Conservation (phyloP, 2,329 filamentous ascomycete genomes). For the Fusarium verrucosum region DNA sequence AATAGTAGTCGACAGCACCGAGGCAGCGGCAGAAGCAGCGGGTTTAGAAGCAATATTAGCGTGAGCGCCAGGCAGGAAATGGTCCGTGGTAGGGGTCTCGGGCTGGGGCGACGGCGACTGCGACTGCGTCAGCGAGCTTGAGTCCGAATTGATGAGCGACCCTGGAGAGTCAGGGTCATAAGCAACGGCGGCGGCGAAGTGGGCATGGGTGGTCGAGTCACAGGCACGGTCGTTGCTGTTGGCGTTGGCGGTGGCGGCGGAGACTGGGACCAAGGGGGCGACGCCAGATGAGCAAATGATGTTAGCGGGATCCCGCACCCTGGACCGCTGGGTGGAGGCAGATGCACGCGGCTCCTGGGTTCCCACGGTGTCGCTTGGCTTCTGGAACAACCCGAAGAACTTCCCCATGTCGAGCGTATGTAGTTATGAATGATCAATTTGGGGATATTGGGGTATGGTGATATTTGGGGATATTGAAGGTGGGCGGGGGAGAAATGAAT, state of each 20-base stretch:
- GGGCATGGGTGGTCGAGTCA: slow-evolving; percentile 41
- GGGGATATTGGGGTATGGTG: not conserved
- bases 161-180: slow-evolving; percentile 48
- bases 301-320: slow-evolving; percentile 27
- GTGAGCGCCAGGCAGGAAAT: slow-evolving; percentile 42
- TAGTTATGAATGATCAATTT: slow-evolving; percentile 3
- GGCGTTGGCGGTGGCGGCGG: slow-evolving; percentile 41
- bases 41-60: slow-evolving; percentile 43
- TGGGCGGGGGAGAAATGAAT: not conserved
- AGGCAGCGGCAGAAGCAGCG: slow-evolving; percentile 39
- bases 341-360: slow-evolving; percentile 36
- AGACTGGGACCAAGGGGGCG: slow-evolving; percentile 37
- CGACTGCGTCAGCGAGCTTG: slow-evolving; percentile 50
- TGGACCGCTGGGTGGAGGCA: slow-evolving; percentile 33
- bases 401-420: slow-evolving; percentile 6
- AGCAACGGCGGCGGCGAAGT: slow-evolving; percentile 41
- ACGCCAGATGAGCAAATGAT: slow-evolving; percentile 34
- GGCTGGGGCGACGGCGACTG: slow-evolving; percentile 51
- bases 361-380: slow-evolving; percentile 38
- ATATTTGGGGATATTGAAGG: not conserved
- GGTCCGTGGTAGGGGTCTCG: slow-evolving; percentile 45
- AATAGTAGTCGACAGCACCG: slow-evolving; percentile 40
- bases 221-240: slow-evolving; percentile 33
- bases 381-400: slow-evolving; percentile 35
- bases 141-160: slow-evolving; percentile 48